A percentile compares a stretch with the other conserved stretches of the same genome.
Conservation (phyloP, 2,329 filamentous ascomycete genomes). For the Decorospora gaudefroyi region DNA sequence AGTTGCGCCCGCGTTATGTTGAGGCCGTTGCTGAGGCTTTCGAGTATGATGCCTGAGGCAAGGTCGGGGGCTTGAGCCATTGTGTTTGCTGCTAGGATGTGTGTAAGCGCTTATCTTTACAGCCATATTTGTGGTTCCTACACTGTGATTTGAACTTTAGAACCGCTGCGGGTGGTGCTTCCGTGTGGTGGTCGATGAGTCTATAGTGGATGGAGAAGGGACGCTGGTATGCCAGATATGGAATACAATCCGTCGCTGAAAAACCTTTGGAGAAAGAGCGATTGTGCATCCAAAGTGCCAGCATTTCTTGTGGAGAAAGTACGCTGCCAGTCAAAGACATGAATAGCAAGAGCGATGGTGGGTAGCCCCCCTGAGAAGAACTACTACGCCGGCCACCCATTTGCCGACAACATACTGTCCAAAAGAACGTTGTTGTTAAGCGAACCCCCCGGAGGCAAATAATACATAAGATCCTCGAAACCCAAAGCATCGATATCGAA, state of each 20-base stretch:
- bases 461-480: conserved; percentile 35
- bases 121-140: not conserved
- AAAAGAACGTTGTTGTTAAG: conserved; percentile 33
- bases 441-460: conserved; percentile 27
- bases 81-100: not conserved
- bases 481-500: conserved; percentile 35
- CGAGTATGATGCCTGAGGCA: conserved; percentile 6
- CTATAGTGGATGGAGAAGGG: not conserved
- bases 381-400: not conserved
- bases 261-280: not conserved
- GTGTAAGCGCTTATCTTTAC: not conserved
- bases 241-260: too few relatives aligned
- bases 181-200: too few relatives aligned
- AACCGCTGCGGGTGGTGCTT: too few relatives aligned
- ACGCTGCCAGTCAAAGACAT: too few relatives aligned
- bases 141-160: too few relatives aligned
- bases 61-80: conserved; percentile 3
- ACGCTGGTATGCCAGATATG: not conserved
- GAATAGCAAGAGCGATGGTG: not conserved
- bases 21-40: conserved; percentile 4
- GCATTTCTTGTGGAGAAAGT: too few relatives aligned
- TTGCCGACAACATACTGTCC: conserved; percentile 16
- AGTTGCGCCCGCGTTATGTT: conserved; percentile 9
- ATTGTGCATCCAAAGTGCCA: too few relatives aligned
- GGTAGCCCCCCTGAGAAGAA: not conserved